These are phyloP conservation scores for Arachnopeziza araneosa DNA, from an alignment of 2,329 filamentous ascomycete species.

Conservation along the genomic window DNA sequence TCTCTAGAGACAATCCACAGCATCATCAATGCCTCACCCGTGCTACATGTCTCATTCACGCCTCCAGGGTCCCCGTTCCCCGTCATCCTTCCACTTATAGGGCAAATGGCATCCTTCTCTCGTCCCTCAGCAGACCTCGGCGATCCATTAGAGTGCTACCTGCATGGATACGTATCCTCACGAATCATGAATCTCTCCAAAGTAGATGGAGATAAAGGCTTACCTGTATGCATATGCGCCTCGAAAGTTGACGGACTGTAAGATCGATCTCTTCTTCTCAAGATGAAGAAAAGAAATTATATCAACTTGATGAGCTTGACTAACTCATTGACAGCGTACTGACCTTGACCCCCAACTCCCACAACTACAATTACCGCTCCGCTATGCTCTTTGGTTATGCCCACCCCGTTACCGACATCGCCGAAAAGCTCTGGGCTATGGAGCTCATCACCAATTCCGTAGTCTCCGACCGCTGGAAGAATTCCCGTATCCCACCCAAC, in stretches of 20 bases:
- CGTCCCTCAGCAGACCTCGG: conserved; percentile 57
- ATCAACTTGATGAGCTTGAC: background rate
- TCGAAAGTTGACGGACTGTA: conserved; percentile 68
- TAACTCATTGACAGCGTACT: conserved; percentile 44
- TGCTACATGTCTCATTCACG: conserved; percentile 45
- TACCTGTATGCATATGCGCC: conserved; percentile 70
- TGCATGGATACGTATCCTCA: conserved; percentile 78
- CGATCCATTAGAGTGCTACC: conserved; percentile 69
- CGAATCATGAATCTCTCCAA: conserved; percentile 63
- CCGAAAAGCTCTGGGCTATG: conserved; percentile 75
- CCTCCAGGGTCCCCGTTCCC: conserved; percentile 55
- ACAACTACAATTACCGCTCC: conserved; percentile 85
- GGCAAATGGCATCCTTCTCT: conserved; percentile 70
- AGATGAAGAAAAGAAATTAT: no score
- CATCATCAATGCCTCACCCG: conserved; percentile 19
- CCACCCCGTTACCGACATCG: conserved; percentile 54
- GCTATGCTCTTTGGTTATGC: conserved; percentile 74
- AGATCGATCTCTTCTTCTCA: background rate
- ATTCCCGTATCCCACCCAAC: conserved; percentile 65
- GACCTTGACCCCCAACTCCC: conserved; percentile 71
- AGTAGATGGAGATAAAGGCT: conserved; percentile 36
- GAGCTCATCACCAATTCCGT: conserved; percentile 70
- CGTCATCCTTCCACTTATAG: conserved; percentile 77
- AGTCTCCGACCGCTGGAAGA: conserved; percentile 61
- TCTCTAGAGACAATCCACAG: background rate